A percentile compares a stretch with the other conserved stretches of the same genome.
Conservation (phyloP, 2,329 filamentous ascomycete genomes). For the Fonsecaea pugnacius region DNA sequence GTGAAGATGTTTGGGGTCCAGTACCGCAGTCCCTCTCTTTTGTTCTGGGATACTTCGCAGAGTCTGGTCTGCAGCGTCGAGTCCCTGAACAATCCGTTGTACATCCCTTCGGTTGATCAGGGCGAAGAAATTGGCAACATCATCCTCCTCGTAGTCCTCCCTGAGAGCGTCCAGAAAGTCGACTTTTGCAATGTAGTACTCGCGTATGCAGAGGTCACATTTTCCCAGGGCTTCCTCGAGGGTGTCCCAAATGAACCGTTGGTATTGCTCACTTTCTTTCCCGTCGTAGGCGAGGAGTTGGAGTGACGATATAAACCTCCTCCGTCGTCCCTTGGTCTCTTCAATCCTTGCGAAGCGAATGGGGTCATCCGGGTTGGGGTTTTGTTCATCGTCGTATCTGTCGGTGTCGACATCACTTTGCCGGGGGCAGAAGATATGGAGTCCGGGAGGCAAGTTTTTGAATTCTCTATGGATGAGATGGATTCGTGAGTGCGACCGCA, state of each 20-base stretch:
- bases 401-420: constrained; percentile 65
- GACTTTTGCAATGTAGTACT: constrained; percentile 73
- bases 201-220: constrained; percentile 73
- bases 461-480: constrained; percentile 40
- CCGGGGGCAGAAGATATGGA: constrained; percentile 72
- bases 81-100: constrained; percentile 63
- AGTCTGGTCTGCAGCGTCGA: constrained; percentile 61
- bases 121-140: constrained; percentile 57
- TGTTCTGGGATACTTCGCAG: constrained; percentile 57
- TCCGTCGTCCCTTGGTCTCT: constrained; percentile 60
- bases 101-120: constrained; percentile 66
- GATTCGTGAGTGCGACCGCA: neutral
- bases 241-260: constrained; percentile 62
- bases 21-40: constrained; percentile 54
- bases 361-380: constrained; percentile 50
- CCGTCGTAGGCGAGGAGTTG: constrained; percentile 70
- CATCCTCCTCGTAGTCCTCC: constrained; percentile 57
- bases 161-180: constrained; percentile 65
- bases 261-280: constrained; percentile 63
- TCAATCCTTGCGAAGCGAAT: constrained; percentile 53
- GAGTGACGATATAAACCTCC: constrained; percentile 69
- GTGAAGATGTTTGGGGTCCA: constrained; percentile 68
- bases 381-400: constrained; percentile 63
- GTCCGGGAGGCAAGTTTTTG: constrained; percentile 50
- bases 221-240: constrained; percentile 63